Base-by-base conservation (phyloP, 1,139 yeast species). In the Eremothecium gossypii region DNA sequence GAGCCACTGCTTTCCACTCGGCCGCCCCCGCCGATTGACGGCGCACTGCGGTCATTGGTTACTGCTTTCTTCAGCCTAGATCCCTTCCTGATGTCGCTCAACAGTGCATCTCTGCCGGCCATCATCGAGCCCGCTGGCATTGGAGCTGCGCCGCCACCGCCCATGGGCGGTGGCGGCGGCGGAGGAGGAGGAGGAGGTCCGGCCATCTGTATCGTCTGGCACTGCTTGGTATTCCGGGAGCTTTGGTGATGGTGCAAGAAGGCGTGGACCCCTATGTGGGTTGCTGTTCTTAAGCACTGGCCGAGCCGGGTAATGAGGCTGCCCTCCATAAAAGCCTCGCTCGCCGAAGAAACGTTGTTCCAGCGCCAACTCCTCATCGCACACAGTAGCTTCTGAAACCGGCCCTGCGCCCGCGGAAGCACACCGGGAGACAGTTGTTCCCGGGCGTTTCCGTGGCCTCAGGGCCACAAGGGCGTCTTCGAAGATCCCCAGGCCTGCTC, bases 81-180 rank as follows among this genome's bases (percentile, higher is more conserved):
- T 13, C 96, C 97, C 54, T 84, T 83, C 52, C 89, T 75, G 51
- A 89, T 89, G 60, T 86, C 95, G 30, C 91, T 86, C 32, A 89
- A 69, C 40, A 89, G 69, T 0, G 96, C 96, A 56, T 83, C 85
- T 57, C 93, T 68, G 12, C 81, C 81, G 2, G 70, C 44, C 55
- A 49, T 54, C 3, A 47, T 50, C 9, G 56, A 43, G 10, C 51
- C 52, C 7, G 55, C 50, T 9, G 63, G 53, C 12, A 46, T 40
- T 13, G 59, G 51, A 23, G 50, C 46, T 7, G 45, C 44, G 23
- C 45, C 42, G 27, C 41, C 36, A 8, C 43, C 36, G n/a, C 50
- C 51, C 14, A 40, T 42, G 6, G 53, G 49, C 8, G 58, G 54
- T 9, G 57, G 55, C 8, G 58, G 59, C 5, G 63, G 61, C 11